Evolutionary conservation across 163 green algal genomes (phyloP), one percentile per base, ranked within the genome.

Genomic region (Smithsoniella earleae): DNA sequence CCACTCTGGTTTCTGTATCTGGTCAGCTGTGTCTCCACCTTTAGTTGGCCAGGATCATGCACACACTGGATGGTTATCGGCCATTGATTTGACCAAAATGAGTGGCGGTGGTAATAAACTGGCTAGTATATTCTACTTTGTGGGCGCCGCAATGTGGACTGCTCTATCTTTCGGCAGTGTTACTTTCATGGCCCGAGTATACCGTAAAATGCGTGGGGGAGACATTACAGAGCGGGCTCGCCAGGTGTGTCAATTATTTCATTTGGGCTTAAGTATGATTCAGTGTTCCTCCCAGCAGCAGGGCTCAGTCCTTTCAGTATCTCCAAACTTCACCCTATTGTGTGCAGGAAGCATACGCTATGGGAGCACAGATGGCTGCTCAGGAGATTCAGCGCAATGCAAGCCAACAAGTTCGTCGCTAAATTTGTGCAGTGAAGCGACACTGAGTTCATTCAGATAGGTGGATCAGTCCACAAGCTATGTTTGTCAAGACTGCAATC

Each of bases 1-100:
- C n/a, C 80, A 89, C 78, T 74, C 72, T 22, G 75, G 31, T 27
- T 89, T 82, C 45, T 87, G 82, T 75, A 79, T 81, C 28, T 86
- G 80, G 78, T 78, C 75, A 6, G 77, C 84, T 22, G 79, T 87
- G 40, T 79, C 58, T 18, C 58, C 58, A n/a, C 30, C 22, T 31
- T 69, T 69, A 8, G 40, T 49, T 31, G 34, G 34, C 58, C 10
- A n/a, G 27, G 58, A 69, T 31, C 25, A 43, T 31, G 34, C 27
- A 30, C 58, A 69, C 58, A 13, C 58, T 0, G 58, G 58, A 5
- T 69, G 58, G 58, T n/a, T 69, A 18, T 25, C 58, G 30, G 58
- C 58, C 8, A 33, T 69, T 0, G n/a, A 69, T 16, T 25, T 69
- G 8, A 45, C 43, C 58, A 36, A 69, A 13, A 33, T 10, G 27